Evolutionary conservation across 2,329 filamentous ascomycete genomes (phyloP), one percentile per base, ranked within the genome.

Genomic region (Fusarium protoensiforme): DNA sequence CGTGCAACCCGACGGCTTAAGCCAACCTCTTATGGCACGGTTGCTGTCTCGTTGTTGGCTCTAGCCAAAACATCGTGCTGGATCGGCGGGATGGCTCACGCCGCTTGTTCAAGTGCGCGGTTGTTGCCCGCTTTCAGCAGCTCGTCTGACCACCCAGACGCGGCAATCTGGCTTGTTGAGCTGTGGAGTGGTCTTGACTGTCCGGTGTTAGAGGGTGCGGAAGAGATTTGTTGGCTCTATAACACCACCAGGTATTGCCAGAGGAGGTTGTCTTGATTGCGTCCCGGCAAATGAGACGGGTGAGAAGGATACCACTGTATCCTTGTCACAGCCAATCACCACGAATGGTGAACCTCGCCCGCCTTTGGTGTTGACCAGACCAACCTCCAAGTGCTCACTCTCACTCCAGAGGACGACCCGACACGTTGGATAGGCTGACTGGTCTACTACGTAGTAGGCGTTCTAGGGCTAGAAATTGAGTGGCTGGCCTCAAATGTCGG

Each of bases 401-500:
- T 48, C 16, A 11, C 16, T 16, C 41, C 41, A 46, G 35, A 43
- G 48, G 70, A 46, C 27, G 58, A 38, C 39, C 53, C 35, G 22
- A 64, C 35, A 51, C 56, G 18, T 56, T 31, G 56, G 61, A 71
- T 65, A 57, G 56, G 36, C 27, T 54, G 60, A 61, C n/a, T 54
- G 41, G 54, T 27, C 57, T 56, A n/a, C n/a, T n/a, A n/a, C n/a
- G n/a, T n/a, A n/a, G n/a, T n/a, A 13, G 20, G 53, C 35, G 27
- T 51, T 31, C 29, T 51, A 51, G 46, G 46, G 46, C 46, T 48
- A 58, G 46, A 61, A 65, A 60, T 51, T 39, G 16, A 59, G 60
- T 64, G 71, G 61, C 48, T 41, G 71, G 71, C 64, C 71, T 73
- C 71, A 74, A 72, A 60, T 33, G 65, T 48, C 41, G 57, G 48